A percentile compares a stretch with the other conserved stretches of the same genome.
Conservation (phyloP, 23 red algal species). For the Chondrus crispus region DNA sequence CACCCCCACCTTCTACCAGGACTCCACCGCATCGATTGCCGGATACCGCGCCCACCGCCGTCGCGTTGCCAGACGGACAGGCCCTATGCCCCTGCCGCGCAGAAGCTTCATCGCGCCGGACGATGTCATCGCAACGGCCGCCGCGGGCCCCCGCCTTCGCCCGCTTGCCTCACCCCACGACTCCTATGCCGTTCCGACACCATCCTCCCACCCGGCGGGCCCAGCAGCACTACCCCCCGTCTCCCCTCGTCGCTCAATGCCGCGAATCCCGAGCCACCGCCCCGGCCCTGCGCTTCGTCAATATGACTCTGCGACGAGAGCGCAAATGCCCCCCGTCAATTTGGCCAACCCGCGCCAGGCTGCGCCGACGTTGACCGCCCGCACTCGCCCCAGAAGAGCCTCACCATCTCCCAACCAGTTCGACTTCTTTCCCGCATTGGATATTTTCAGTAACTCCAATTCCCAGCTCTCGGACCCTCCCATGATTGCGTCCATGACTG, state of each 20-base stretch:
- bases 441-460: too few species aligned
- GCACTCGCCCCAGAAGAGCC: too few species aligned
- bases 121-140: constrained; percentile 41
- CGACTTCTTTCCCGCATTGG: too few species aligned
- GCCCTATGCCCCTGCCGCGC: background rate
- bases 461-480: too few species aligned
- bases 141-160: constrained; percentile 19
- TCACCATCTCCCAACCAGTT: too few species aligned
- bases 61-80: too few species aligned
- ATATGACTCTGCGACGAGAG: background rate
- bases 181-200: too few species aligned
- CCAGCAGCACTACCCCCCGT: background rate
- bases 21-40: background rate
- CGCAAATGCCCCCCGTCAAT: background rate
- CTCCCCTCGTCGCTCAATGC: background rate
- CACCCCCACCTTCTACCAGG: background rate
- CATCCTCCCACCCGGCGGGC: background rate
- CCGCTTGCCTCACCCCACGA: background rate
- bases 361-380: background rate
- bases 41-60: too few species aligned
- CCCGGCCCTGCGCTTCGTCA: background rate
- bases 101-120: background rate
- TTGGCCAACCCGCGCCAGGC: background rate
- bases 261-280: background rate
- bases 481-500: too few species aligned